Conservation (phyloP, 352 stramenopile genomes). For the Globisporangium apiculatum region DNA sequence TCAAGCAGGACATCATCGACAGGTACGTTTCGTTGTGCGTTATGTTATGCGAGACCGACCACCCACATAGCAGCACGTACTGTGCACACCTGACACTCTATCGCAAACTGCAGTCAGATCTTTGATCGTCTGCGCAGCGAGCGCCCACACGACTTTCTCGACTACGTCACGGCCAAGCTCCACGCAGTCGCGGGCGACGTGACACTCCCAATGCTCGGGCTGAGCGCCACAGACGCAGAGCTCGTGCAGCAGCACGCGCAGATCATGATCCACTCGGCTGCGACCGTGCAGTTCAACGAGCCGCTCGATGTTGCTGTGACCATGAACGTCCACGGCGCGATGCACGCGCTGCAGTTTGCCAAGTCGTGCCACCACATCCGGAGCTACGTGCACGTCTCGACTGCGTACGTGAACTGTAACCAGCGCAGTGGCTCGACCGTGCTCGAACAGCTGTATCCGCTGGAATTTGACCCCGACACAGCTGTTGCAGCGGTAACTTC, state of each 20-base stretch:
- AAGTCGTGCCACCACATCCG: conserved; percentile 37
- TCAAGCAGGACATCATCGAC: conserved; percentile 72
- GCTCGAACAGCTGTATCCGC: conserved; percentile 66
- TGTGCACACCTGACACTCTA: not conserved
- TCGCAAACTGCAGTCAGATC: conserved; percentile 31
- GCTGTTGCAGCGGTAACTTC: conserved; percentile 47
- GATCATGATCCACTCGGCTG: conserved; percentile 81
- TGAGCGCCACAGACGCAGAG: conserved; percentile 34
- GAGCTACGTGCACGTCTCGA: conserved; percentile 79
- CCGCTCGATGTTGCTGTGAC: conserved; percentile 79
- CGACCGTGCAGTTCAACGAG: conserved; percentile 83
- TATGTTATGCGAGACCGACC: too few relatives aligned
- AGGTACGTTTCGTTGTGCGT: conserved; percentile 16
- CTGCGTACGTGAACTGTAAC: conserved; percentile 85
- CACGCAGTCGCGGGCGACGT: conserved; percentile 62
- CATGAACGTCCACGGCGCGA: conserved; percentile 75
- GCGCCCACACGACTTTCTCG: conserved; percentile 31
- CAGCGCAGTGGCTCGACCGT: conserved; percentile 37
- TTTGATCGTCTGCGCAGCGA: conserved; percentile 65
- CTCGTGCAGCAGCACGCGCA: conserved; percentile 40
- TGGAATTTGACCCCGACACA: conserved; percentile 80
- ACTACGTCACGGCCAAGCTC: conserved; percentile 51
- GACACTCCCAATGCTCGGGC: conserved; percentile 50
- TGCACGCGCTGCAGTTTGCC: conserved; percentile 60
- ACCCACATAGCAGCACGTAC: not conserved